phyloP scores from a whole-genome alignment of 495 filamentous ascomycete species.

The Letharia columbiana region DNA sequence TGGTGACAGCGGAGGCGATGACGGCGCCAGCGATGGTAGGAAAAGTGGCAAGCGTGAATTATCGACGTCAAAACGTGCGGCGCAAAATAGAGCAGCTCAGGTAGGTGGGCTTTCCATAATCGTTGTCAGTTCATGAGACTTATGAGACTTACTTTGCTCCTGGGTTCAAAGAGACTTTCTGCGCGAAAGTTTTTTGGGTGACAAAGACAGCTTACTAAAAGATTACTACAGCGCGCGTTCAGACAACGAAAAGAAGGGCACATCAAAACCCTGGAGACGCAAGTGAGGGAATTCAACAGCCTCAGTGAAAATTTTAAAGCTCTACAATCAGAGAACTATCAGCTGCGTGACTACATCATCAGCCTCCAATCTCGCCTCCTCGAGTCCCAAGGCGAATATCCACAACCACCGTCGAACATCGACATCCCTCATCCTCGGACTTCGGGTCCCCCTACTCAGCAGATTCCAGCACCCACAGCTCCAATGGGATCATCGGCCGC shows the following conservation, averaged over 20 bases:
- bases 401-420: slow-evolving; percentile 65
- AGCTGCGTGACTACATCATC: slow-evolving; percentile 84
- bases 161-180: slow-evolving; percentile 1
- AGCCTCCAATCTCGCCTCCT: slow-evolving; percentile 81
- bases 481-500: slow-evolving; percentile 31
- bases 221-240: slow-evolving; percentile 68
- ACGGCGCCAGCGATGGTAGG: slow-evolving; percentile 31
- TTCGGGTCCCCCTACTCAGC: slow-evolving; percentile 24
- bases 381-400: slow-evolving; percentile 72
- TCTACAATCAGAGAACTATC: slow-evolving; percentile 79
- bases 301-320: slow-evolving; percentile 64
- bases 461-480: slow-evolving; percentile 29
- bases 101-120: slow-evolving; percentile 42
- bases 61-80: slow-evolving; percentile 88
- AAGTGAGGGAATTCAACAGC: slow-evolving; percentile 64
- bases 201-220: slow-evolving; percentile 25
- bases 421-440: slow-evolving; percentile 35
- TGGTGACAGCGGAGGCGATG: slow-evolving; percentile 33
- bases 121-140: neutral
- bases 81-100: slow-evolving; percentile 95
- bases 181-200: slow-evolving; percentile 17
- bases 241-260: slow-evolving; percentile 96
- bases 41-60: slow-evolving; percentile 75
- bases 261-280: slow-evolving; percentile 92
- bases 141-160: slow-evolving; percentile 16